Conservation (phyloP, 768 basidiomycete species). For the Pleurotus citrinopileatus region DNA sequence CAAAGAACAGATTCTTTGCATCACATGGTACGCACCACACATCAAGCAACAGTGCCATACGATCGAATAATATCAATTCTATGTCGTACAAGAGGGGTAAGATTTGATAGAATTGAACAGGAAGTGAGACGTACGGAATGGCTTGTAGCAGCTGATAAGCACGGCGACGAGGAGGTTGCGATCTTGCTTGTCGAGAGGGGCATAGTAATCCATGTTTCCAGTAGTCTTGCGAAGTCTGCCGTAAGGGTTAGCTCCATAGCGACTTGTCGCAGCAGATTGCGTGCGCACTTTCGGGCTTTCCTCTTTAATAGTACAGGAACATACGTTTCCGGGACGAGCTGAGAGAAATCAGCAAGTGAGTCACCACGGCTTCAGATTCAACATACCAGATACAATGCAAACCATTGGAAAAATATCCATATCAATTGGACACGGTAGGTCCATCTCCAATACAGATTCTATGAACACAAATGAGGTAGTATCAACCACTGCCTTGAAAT, state of each 20-base stretch:
- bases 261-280: background rate
- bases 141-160: conserved; percentile 57
- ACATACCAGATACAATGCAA: conserved; percentile 51
- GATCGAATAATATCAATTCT: conserved; percentile 65
- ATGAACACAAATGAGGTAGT: conserved; percentile 7
- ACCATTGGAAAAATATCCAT: conserved; percentile 59
- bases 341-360: background rate
- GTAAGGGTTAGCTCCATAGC: background rate
- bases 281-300: conserved; percentile 51
- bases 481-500: too few species aligned
- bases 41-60: conserved; percentile 75
- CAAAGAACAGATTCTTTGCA: too few species aligned
- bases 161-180: conserved; percentile 46
- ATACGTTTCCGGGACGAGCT: conserved; percentile 77
- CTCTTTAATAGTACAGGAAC: conserved; percentile 53
- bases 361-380: background rate
- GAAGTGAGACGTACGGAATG: conserved; percentile 64
- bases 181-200: conserved; percentile 55
- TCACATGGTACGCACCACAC: conserved; percentile 49
- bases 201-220: conserved; percentile 50
- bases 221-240: conserved; percentile 52
- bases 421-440: conserved; percentile 70
- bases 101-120: background rate
- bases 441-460: conserved; percentile 72
- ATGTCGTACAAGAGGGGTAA: conserved; percentile 3